Evolutionary conservation across 345 rosid species (phyloP).

Genomic region (Eucalyptus urophylla): DNA sequence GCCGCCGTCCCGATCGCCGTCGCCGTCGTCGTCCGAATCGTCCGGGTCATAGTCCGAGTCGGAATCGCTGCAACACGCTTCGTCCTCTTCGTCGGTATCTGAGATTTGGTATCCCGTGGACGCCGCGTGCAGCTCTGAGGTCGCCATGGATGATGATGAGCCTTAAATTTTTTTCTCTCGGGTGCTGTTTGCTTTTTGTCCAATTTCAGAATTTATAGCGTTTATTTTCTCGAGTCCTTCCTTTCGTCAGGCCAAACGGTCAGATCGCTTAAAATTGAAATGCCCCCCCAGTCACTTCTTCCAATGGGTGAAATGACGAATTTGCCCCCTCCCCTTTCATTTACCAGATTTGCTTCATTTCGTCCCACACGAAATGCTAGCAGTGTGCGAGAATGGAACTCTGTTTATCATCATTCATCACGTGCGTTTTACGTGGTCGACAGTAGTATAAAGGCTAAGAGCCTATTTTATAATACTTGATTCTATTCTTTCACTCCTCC

Average conservation of each 20-base stretch:
- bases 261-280: not conserved
- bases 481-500: no score
- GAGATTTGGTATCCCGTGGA: not conserved
- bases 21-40: constrained; percentile 10
- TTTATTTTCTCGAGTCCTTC: not conserved
- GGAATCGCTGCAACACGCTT: not conserved
- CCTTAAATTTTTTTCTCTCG: not conserved
- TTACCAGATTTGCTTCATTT: not conserved
- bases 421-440: not conserved
- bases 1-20: constrained; percentile 4
- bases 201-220: not conserved
- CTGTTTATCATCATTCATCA: not conserved
- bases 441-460: not conserved
- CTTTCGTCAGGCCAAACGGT: not conserved
- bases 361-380: not conserved
- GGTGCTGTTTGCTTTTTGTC: not conserved
- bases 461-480: no score
- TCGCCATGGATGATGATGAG: not conserved
- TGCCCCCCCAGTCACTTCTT: not conserved
- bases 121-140: not conserved
- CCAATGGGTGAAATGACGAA: not conserved
- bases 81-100: not conserved
- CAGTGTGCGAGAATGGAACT: not conserved
- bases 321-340: not conserved
- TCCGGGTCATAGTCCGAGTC: not conserved